Conservation (phyloP, 805 yeast species). For the Candida berthetii region DNA sequence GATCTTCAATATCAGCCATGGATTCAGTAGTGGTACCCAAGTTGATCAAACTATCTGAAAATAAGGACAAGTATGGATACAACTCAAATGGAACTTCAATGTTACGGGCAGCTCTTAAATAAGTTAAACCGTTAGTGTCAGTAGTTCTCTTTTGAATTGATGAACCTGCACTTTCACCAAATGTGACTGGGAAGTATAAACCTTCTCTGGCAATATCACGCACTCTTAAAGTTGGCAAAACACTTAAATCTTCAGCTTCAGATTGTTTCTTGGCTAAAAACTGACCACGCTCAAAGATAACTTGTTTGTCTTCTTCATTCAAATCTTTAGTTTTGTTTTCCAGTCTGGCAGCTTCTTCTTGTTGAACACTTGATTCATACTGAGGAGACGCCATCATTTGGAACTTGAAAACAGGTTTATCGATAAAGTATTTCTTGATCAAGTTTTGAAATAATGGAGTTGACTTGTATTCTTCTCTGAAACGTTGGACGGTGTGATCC, state of each 20-base stretch:
- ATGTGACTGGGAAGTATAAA: conserved; percentile 25
- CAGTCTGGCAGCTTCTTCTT: conserved; percentile 54
- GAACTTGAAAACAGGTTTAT: conserved; percentile 59
- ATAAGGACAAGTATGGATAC: conserved; percentile 68
- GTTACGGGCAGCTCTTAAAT: conserved; percentile 61
- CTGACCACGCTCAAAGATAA: conserved; percentile 55
- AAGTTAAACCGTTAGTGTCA: conserved; percentile 77
- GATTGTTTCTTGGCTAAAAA: conserved; percentile 58
- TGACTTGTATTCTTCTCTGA: conserved; percentile 51
- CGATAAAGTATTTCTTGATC: conserved; percentile 45
- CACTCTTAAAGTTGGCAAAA: conserved; percentile 72
- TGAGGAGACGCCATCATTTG: conserved; percentile 65
- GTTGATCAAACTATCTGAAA: conserved; percentile 73
- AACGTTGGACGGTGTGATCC: conserved; percentile 49
- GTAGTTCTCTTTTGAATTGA: conserved; percentile 43
- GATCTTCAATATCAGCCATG: conserved; percentile 80
- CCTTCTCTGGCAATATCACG: conserved; percentile 65
- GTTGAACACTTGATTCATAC: conserved; percentile 42
- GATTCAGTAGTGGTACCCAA: conserved; percentile 72
- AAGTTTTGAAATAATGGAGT: conserved; percentile 57
- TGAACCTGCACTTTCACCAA: conserved; percentile 21
- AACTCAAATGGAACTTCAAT: conserved; percentile 56
- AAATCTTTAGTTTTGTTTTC: conserved; percentile 34
- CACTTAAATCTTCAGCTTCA: conserved; percentile 64
- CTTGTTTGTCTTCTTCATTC: conserved; percentile 47